phyloP scores from a whole-genome alignment of 108 stramenopile genomes.

The Skeletonema grethae region DNA sequence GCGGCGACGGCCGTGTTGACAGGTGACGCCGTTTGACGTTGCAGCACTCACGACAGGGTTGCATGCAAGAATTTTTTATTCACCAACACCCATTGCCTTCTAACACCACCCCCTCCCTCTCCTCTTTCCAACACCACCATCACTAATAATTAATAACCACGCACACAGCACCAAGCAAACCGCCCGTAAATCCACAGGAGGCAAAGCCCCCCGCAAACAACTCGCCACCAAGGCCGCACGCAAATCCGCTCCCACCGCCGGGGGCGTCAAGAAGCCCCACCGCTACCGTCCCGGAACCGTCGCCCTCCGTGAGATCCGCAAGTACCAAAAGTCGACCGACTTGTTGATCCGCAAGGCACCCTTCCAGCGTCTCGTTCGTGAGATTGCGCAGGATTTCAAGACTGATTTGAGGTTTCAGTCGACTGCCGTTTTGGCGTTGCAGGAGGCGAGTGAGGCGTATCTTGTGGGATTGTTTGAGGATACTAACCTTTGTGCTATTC shows the following conservation, averaged over 20 bases:
- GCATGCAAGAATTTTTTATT: not conserved
- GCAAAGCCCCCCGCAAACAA: conserved; percentile 96
- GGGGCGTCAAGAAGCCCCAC: conserved; percentile 93
- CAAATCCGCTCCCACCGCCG: conserved; percentile 88
- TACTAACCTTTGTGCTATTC: conserved; percentile 96
- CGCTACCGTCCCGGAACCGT: conserved; percentile 96
- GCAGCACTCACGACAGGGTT: not conserved
- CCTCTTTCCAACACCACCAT: not conserved
- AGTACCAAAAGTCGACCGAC: conserved; percentile 82
- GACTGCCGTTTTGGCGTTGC: conserved; percentile 92
- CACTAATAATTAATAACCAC: not conserved
- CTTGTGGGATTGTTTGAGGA: conserved; percentile 97
- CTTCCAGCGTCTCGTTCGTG: conserved; percentile 91
- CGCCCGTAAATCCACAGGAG: conserved; percentile 97
- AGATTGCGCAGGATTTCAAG: conserved; percentile 98
- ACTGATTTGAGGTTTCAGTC: conserved; percentile 97
- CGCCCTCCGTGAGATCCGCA: conserved; percentile 96
- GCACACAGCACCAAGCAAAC: conserved; percentile 91
- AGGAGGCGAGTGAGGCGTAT: conserved; percentile 96
- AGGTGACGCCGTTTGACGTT: conserved; percentile 5
- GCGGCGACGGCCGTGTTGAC: not conserved
- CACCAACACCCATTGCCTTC: not conserved
- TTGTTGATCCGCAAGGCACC: conserved; percentile 85
- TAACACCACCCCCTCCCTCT: not conserved
- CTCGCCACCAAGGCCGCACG: conserved; percentile 94